Evolutionary conservation across 2,329 filamentous ascomycete genomes (phyloP), one percentile per base, ranked within the genome.

Genomic region (Daldinia sp.): DNA sequence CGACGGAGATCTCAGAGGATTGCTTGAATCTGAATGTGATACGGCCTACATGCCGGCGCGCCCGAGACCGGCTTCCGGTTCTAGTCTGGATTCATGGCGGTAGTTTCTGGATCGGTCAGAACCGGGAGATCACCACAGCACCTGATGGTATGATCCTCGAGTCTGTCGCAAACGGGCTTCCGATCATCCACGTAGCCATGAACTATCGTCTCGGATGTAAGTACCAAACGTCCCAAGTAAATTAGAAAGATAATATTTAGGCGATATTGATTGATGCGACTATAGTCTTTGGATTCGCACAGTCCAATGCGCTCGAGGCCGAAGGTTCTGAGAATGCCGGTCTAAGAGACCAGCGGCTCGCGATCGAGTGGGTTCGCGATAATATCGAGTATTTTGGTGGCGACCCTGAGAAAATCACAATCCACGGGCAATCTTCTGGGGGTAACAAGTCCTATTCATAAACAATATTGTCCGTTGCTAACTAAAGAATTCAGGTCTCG

Each of bases 141-240:
- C 81, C 82, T 0, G 81, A 81, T 67, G 80, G 77, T 0, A 64
- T 85, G 53, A 75, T 84, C 9, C 67, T 74, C n/a, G 74, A 83
- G 63, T 82, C 80, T 0, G 72, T 83, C 3, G 71, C 75, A 30
- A 81, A 81, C 57, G 79, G 78, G 13, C 53, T 74, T 7, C 75
- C 76, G 0, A 68, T 77, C 11, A 74, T 78, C 21, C 72, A 75
- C 48, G 75, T 78, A 3, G 72, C 68, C 21, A 74, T 77, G 68
- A 77, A 77, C 39, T 77, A 78, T 35, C 74, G 74, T 21, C 66
- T 76, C 6, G 73, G 74, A 3, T 56, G 70, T 72, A 64, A 64
- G 70, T 68, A 21, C 0, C 35, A 29, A 3, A 7, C 9, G 10
- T 13, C 13, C 5, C n/a, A 4, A 32, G 27, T 9, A 27, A 39